phyloP scores from a whole-genome alignment of 805 yeast species.

The Saccharomycopsis schoenii region DNA sequence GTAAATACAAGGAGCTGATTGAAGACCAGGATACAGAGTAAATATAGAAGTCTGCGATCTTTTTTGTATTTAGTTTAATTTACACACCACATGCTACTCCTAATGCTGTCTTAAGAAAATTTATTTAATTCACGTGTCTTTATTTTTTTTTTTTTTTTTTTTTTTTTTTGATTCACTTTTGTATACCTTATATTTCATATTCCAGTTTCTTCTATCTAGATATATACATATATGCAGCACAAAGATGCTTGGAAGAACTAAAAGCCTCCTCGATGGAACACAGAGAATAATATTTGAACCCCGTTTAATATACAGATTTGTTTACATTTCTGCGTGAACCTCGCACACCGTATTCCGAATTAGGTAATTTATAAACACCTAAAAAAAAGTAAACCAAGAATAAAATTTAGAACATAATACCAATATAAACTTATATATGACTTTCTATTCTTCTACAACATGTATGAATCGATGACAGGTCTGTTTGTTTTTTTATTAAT shows the following conservation, averaged over 20 bases:
- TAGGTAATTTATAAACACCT: background rate
- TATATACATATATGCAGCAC: too few relatives aligned
- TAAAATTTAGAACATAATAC: background rate
- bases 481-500: background rate
- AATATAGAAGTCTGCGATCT: too few relatives aligned
- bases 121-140: too few relatives aligned
- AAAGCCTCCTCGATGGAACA: background rate
- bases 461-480: background rate
- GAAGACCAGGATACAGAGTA: background rate
- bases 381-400: background rate
- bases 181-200: too few relatives aligned
- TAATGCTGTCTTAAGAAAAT: too few relatives aligned
- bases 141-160: too few relatives aligned
- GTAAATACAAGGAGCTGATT: slow-evolving; percentile 1
- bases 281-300: background rate
- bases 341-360: background rate
- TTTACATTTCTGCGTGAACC: background rate
- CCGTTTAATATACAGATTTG: background rate
- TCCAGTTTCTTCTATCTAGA: too few relatives aligned
- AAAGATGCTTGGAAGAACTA: too few relatives aligned
- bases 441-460: background rate
- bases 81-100: background rate
- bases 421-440: background rate
- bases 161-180: too few relatives aligned
- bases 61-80: background rate